Base-by-base conservation (phyloP, 495 filamentous ascomycete species). In the Lindgomyces ingoldianus region DNA sequence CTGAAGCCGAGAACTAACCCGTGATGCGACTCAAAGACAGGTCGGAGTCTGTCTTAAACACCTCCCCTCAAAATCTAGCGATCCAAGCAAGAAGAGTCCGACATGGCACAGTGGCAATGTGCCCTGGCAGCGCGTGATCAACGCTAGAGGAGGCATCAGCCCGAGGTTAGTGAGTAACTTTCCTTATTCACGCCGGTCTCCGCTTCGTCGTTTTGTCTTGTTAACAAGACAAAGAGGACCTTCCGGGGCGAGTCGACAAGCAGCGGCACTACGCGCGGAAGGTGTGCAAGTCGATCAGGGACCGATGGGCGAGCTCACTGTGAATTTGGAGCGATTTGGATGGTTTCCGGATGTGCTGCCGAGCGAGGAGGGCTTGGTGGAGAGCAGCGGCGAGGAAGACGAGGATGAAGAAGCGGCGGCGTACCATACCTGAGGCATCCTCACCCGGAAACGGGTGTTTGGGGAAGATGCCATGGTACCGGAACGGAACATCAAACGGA, bases 81-180 rank as follows among this genome's bases (percentile, higher is more conserved):
- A 74, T 70, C 36, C 64, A 64, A 55, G 75, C 68, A 60, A 66
- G 53, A 73, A 69, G 56, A 60, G 58, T 39, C 26, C 63, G 27
- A 62, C 36, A 39, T 95, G 87, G 75, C 83, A 96, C 70, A 77
- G 81, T 58, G 80, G 75, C 18, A 96, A 90, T 68, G 92, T 96
- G 11, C 93, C 93, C 3, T 98, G 93, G 93, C 93, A 97, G 78
- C 80, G 93, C 48, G 91, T 98, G 11, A 89, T 97, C 64, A 95
- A 93, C 70, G 74, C 89, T 1, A 93, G 90, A 74, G 92, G 92
- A 18, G 80, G 85, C 60, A 92, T 98, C 65, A 93, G 91, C 29
- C 89, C 87, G 30, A 84, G 92, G 91, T 95, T 69, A 24, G 79
- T 70, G 14, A 39, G 39, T 24, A 25, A 57, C 52, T n/a, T 27